These are phyloP conservation scores for Leishmania tropica DNA, from an alignment of 208 protist species.

Conservation along the genomic window DNA sequence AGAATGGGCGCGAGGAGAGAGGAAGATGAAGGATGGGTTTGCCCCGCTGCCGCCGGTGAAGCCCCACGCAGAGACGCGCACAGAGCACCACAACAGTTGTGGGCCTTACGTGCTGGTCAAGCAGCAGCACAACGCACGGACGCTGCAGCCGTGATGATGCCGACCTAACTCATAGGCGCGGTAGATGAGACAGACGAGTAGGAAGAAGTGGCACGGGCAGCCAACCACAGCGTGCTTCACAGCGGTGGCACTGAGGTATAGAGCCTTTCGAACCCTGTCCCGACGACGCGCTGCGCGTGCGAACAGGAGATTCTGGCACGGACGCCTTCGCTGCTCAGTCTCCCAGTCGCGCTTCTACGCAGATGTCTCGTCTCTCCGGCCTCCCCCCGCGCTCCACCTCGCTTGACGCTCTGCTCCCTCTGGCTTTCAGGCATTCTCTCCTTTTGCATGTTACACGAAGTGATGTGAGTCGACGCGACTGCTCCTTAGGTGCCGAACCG, in stretches of 20 bases:
- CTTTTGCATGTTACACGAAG: not conserved
- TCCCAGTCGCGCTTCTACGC: no score
- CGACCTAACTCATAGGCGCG: not conserved
- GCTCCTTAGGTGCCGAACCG: conserved; percentile 1
- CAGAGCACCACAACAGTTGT: not conserved
- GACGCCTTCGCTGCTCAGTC: not conserved
- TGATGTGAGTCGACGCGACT: not conserved
- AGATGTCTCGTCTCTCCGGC: not conserved
- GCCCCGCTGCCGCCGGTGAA: not conserved
- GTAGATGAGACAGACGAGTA: not conserved
- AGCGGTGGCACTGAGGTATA: not conserved
- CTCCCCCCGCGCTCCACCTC: not conserved
- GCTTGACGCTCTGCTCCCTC: not conserved
- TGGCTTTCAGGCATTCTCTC: not conserved
- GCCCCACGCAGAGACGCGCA: not conserved
- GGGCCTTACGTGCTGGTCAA: not conserved
- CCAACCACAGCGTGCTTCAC: not conserved
- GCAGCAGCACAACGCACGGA: not conserved
- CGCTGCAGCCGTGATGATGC: not conserved
- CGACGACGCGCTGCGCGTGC: not conserved
- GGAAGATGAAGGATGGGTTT: not conserved
- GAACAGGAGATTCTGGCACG: not conserved
- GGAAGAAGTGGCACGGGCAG: not conserved
- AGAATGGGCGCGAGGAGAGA: not conserved
- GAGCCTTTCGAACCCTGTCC: not conserved